Conservation (phyloP, 2,329 filamentous ascomycete genomes). For the Pezicula radicicola region DNA sequence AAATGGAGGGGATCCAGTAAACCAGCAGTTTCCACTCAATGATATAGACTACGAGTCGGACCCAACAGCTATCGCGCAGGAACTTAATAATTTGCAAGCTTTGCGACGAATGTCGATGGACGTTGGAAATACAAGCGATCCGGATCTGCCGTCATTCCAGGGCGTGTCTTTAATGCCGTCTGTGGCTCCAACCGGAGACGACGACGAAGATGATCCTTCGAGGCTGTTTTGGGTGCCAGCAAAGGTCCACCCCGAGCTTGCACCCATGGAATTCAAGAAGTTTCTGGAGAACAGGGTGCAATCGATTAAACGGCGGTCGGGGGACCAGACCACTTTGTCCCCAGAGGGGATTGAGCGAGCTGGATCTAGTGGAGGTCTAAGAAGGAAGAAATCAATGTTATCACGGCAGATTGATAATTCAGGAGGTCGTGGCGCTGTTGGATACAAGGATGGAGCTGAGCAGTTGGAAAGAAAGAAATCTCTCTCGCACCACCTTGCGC, state of each 20-base stretch:
- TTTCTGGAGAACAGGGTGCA: conserved; percentile 94
- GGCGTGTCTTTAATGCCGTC: conserved; percentile 64
- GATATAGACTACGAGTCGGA: conserved; percentile 74
- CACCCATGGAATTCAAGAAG: conserved; percentile 93
- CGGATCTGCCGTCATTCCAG: conserved; percentile 73
- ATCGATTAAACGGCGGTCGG: conserved; percentile 80
- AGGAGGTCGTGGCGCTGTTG: conserved; percentile 51
- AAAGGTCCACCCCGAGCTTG: conserved; percentile 88
- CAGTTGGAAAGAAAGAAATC: conserved; percentile 73
- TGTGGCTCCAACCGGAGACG: conserved; percentile 66
- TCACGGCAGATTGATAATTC: conserved; percentile 85
- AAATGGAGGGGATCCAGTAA: conserved; percentile 47
- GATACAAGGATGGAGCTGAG: conserved; percentile 82
- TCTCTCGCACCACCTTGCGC: conserved; percentile 40
- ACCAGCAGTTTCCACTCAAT: conserved; percentile 62
- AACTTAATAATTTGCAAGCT: conserved; percentile 70
- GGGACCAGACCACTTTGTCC: conserved; percentile 63
- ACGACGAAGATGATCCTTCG: conserved; percentile 85
- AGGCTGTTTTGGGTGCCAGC: conserved; percentile 95
- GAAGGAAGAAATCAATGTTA: conserved; percentile 92
- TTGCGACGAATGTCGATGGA: conserved; percentile 78
- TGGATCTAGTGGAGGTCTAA: conserved; percentile 57
- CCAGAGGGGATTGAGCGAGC: conserved; percentile 52
- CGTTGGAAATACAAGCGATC: conserved; percentile 59
- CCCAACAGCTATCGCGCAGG: conserved; percentile 68